Evolutionary conservation across 495 filamentous ascomycete species (phyloP).

Genomic region (Hyaloscypha hepaticicola): DNA sequence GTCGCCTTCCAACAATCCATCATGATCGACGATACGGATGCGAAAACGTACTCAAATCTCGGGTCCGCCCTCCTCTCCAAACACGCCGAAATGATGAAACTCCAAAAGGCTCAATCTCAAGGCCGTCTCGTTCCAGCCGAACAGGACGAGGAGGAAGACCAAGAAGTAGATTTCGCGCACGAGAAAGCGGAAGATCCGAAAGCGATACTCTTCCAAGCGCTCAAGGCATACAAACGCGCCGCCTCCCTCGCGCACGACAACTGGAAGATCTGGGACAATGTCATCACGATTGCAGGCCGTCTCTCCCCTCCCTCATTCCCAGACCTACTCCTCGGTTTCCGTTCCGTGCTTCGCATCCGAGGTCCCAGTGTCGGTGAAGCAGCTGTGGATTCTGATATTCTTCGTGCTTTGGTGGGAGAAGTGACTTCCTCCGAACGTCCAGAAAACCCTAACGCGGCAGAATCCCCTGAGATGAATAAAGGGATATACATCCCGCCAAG

Average conservation of each 20-base stretch:
- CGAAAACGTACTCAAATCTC: constrained; percentile 92
- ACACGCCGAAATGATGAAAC: constrained; percentile 36
- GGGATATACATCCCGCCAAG: constrained; percentile 45
- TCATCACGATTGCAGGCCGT: constrained; percentile 79
- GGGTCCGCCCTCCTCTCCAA: constrained; percentile 70
- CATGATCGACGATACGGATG: constrained; percentile 81
- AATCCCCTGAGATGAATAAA: constrained; percentile 33
- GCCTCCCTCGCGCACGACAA: constrained; percentile 77
- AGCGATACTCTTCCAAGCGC: constrained; percentile 67
- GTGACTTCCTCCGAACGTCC: constrained; percentile 44
- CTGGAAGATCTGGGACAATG: constrained; percentile 93
- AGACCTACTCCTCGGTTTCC: constrained; percentile 72
- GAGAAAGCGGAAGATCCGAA: constrained; percentile 44
- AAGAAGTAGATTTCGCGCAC: constrained; percentile 32
- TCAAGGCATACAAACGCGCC: constrained; percentile 80
- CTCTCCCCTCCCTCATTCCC: constrained; percentile 69
- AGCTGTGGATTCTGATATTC: constrained; percentile 70
- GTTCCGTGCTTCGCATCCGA: constrained; percentile 73
- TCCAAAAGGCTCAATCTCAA: constrained; percentile 39
- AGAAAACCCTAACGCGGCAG: constrained; percentile 28
- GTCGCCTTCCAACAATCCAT: constrained; percentile 81
- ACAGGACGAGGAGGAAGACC: constrained; percentile 31
- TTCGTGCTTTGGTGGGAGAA: constrained; percentile 70
- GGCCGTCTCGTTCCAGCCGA: constrained; percentile 31
- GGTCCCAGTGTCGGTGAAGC: constrained; percentile 65